Percentiles rank a stretch among this genome's conserved stretches.
Conservation (phyloP, 192 early-diverging fungal species). For the Mortierella claussenii region DNA sequence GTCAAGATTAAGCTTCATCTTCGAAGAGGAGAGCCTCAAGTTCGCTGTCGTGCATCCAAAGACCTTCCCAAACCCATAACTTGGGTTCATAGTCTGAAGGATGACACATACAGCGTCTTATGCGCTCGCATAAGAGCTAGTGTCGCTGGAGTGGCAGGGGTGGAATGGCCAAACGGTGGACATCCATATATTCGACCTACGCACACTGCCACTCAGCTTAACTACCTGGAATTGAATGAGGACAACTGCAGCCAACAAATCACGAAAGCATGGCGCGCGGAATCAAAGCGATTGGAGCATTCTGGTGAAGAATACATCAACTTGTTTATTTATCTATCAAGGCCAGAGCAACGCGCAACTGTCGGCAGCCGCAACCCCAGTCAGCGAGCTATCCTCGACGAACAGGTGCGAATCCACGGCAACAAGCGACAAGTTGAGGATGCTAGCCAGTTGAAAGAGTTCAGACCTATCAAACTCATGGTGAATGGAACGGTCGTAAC, state of each 20-base stretch:
- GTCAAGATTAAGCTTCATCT: slow-evolving; percentile 3
- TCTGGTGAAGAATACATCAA: no score
- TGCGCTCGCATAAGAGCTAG: not conserved
- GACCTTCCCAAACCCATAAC: slow-evolving; percentile 2
- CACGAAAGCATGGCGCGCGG: not conserved
- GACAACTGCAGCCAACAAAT: not conserved
- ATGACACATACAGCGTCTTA: not conserved
- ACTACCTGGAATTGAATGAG: not conserved
- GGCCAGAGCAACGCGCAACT: no score
- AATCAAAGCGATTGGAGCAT: slow-evolving; percentile 2
- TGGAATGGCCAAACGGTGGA: not conserved
- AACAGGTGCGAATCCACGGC: no score
- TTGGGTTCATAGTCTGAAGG: not conserved
- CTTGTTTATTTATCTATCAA: no score
- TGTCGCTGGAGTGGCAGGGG: not conserved
- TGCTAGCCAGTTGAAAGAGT: no score
- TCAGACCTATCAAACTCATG: no score
- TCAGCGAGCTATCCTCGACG: no score
- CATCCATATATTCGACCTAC: slow-evolving; percentile 6
- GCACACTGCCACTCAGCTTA: not conserved
- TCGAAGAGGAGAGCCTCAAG: slow-evolving; percentile 4
- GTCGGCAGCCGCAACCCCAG: no score
- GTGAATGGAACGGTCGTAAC: no score
- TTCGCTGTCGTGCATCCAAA: slow-evolving; percentile 6
- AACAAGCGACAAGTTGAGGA: no score